A percentile compares a stretch with the other conserved stretches of the same genome.
phyloP scores from a whole-genome alignment of 805 yeast species.

The Myxozyma melibiosi region DNA sequence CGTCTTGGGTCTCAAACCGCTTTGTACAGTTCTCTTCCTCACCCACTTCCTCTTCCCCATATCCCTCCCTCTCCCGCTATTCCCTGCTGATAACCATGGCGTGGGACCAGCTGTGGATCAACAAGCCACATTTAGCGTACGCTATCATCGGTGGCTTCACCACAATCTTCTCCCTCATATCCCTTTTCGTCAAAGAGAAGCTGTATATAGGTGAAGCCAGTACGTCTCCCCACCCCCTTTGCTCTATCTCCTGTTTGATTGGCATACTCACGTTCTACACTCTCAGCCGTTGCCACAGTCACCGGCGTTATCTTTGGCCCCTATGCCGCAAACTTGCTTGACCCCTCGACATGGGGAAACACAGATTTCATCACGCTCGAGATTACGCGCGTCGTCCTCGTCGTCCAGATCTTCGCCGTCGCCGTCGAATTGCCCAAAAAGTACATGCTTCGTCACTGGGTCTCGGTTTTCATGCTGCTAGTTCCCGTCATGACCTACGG shows the following conservation, averaged over 20 bases:
- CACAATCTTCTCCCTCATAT: constrained; percentile 75
- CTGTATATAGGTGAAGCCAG: constrained; percentile 87
- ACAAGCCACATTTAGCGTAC: constrained; percentile 80
- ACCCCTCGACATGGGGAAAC: constrained; percentile 84
- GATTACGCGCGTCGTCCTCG: constrained; percentile 75
- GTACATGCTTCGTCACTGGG: constrained; percentile 83
- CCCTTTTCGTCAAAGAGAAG: constrained; percentile 79
- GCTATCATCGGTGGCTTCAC: constrained; percentile 85
- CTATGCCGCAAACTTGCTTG: constrained; percentile 78
- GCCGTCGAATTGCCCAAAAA: constrained; percentile 91
- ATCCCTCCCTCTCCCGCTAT: not conserved
- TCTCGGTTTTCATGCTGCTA: constrained; percentile 69
- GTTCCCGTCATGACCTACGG: constrained; percentile 90
- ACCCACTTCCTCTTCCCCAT: not conserved
- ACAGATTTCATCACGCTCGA: constrained; percentile 81
- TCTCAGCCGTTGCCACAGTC: constrained; percentile 67
- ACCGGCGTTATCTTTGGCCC: constrained; percentile 91
- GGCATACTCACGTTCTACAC: not conserved
- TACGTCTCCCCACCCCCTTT: constrained; percentile 9
- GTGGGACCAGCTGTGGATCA: constrained; percentile 46
- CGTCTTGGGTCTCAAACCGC: no score
- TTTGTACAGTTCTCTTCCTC: not conserved
- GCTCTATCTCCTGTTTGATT: not conserved
- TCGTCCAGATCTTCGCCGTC: constrained; percentile 89
- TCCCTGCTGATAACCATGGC: constrained; percentile 34